Evolutionary conservation across 1,284 basidiomycete genomes (phyloP).

Genomic region (Ganoderma multipileum): DNA sequence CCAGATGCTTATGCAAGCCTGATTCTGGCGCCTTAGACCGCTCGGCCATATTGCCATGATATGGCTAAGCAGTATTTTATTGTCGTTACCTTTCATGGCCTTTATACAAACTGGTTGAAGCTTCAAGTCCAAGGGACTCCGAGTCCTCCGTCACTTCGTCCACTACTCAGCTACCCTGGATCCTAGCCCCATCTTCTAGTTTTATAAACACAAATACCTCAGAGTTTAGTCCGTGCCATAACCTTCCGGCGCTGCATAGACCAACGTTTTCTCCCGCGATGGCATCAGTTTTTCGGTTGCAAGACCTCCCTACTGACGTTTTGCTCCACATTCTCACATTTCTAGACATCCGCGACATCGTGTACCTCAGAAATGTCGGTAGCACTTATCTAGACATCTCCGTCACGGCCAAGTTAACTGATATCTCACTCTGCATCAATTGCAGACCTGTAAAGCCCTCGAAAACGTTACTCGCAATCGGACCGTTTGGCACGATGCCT

Average conservation of each 20-base stretch:
- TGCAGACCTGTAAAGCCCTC: constrained; percentile 56
- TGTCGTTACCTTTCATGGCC: too few species aligned
- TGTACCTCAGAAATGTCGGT: constrained; percentile 1
- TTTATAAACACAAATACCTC: too few species aligned
- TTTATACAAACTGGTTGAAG: too few species aligned
- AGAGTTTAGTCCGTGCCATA: background rate
- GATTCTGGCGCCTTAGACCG: constrained; percentile 35
- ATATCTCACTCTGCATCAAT: background rate
- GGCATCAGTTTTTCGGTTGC: background rate
- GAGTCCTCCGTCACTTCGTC: too few species aligned
- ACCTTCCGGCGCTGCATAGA: background rate
- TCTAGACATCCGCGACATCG: constrained; percentile 6
- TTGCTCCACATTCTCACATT: background rate
- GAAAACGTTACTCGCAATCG: constrained; percentile 50
- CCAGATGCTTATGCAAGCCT: constrained; percentile 35
- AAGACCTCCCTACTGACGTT: background rate
- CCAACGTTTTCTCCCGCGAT: background rate
- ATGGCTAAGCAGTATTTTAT: background rate
- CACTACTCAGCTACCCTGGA: too few species aligned
- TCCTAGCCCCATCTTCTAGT: too few species aligned
- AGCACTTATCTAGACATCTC: background rate
- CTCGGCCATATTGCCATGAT: constrained; percentile 31
- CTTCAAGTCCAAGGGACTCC: too few species aligned
- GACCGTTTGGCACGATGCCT: constrained; percentile 56
- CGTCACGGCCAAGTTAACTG: background rate